Evolutionary conservation across 2,329 filamentous ascomycete genomes (phyloP), one percentile per base, ranked within the genome.

Genomic region (Hypocrella siamensis): DNA sequence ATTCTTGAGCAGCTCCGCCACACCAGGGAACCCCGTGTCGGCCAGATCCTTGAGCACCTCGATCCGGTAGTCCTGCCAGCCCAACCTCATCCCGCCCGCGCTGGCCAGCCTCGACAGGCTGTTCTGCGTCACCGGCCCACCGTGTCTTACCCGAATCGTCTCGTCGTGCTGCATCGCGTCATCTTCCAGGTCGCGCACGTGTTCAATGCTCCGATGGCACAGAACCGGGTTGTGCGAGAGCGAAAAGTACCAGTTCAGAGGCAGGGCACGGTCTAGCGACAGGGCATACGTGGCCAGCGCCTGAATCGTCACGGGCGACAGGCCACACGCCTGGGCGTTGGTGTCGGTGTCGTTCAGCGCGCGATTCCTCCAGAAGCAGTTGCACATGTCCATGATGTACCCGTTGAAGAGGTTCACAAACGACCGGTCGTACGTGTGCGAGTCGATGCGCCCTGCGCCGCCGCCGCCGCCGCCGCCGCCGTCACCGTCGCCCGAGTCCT

Each of bases 381-480:
- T 92, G 59, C 82, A 86, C 19, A 85, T 67, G 47, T 93, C 84
- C 73, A 90, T 86, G 19, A 92, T 66, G 48, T 79, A 85, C 16
- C 78, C 78, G 49, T 93, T 93, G 57, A 90, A 86, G 17, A 67
- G 57, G 40, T 73, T 70, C 26, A 84, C 69, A 34, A 78, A 70
- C 19, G 61, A 55, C 26, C 68, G 61, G 18, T 72, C 62, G 38
- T 76, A 78, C 9, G 57, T 50, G 14, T 51, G 49, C 5, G 51
- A 46, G 37, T 56, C 47, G 27, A 57, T 44, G 7, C 31, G 25
- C 14, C 40, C 44, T 14, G 44, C 34, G 17, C 40, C 43, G 30
- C 40, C 38, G 16, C 52, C 28, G 3, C 38, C 39, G 45, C 43
- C 29, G 40, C 35, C 21, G 35, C 19, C 14, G 22, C 6, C 11